Evolutionary conservation across 345 rosid genomes (phyloP), one percentile per base, ranked within the genome.

Genomic region (Eucalyptus regnans): DNA sequence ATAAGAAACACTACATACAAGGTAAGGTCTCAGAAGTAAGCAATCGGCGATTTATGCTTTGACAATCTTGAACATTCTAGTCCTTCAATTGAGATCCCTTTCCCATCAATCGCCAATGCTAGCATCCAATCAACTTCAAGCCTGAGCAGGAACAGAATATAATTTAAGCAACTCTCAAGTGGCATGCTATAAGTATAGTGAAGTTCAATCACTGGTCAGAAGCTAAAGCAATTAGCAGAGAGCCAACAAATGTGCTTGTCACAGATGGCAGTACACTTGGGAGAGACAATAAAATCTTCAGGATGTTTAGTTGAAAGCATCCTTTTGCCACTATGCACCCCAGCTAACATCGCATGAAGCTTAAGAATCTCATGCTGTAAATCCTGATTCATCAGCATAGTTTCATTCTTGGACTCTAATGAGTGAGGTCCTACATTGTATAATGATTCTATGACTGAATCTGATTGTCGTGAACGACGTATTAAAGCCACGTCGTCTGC

Each of bases 101-200:
- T 43, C 84, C 23, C 14, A 2, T 76, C 84, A 37, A 76, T 71
- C 44, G 10, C 81, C 48, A 41, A 76, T 76, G 84, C 84, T 88
- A 93, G 89, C 90, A 56, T 54, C 87, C 89, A 54, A 90, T 89
- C 91, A 93, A 86, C 91, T 81, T 88, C n/a, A 51, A 52, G 31
- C 88, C 92, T 88, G 88, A 54, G 37, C 22, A 86, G 64, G 86
- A 66, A 89, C 27, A 46, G 85, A 6, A 54, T n/a, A 54, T 37
- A 56, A 41, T 50, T 58, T 18, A 16, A 87, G 50, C 48, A 43
- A 87, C 27, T 51, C 44, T 41, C 83, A 6, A 37, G 46, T 37
- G 43, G 83, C 48, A 76, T 76, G 83, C 83, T 41, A 76, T 41
- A 76, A 76, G 22, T 22, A 41, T 11, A 20, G 8, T 41, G 48